Evolutionary conservation across 768 basidiomycete genomes (phyloP).

Genomic region (Boletus rufocinnamomeus): DNA sequence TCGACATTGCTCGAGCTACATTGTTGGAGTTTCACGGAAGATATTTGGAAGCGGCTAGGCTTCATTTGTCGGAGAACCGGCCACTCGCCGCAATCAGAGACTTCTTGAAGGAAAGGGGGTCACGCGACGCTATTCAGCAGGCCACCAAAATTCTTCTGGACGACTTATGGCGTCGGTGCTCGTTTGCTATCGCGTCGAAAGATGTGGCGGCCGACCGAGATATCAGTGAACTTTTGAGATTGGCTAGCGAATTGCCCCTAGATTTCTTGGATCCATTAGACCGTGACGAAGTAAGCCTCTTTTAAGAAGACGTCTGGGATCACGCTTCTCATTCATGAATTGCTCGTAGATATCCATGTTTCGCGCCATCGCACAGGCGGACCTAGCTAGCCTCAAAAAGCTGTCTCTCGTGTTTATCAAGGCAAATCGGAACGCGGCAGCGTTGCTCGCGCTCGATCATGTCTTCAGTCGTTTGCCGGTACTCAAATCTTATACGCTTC

Average conservation of each 20-base stretch:
- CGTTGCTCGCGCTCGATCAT: no score
- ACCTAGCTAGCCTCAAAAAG: no score
- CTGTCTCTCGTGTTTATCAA: no score
- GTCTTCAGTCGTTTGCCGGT: no score
- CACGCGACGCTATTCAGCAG: conserved; percentile 29
- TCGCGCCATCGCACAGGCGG: no score
- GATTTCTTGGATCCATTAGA: conserved; percentile 9
- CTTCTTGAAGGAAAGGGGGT: conserved; percentile 39
- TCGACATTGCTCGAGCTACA: conserved; percentile 49
- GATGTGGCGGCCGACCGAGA: not conserved
- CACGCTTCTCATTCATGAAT: not conserved
- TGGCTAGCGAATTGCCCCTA: conserved; percentile 18
- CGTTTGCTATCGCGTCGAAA: conserved; percentile 38
- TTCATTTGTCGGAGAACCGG: conserved; percentile 51
- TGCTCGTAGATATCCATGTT: conserved; percentile 17
- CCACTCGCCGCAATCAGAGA: conserved; percentile 48
- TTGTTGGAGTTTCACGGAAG: conserved; percentile 46
- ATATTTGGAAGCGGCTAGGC: conserved; percentile 51
- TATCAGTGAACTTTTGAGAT: conserved; percentile 27
- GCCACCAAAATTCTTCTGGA: conserved; percentile 45
- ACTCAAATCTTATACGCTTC: conserved; percentile 27
- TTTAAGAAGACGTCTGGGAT: not conserved
- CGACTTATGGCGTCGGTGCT: conserved; percentile 47
- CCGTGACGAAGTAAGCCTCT: conserved; percentile 10
- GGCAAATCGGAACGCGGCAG: no score